Evolutionary conservation across 441 rosid genomes (phyloP).

Genomic region (Euphorbia celastroides): DNA sequence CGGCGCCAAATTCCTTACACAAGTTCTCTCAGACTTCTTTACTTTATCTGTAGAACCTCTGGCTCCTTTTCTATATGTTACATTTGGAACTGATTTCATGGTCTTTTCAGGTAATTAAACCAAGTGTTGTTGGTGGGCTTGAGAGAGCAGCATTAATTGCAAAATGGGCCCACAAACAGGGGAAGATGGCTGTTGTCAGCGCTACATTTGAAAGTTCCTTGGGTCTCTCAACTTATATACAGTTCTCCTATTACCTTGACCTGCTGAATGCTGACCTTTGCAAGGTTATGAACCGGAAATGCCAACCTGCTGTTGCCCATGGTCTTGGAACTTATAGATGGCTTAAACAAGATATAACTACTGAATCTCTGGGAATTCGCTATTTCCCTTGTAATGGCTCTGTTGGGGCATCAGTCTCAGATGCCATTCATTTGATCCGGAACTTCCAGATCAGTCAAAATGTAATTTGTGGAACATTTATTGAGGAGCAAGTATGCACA

Average conservation of each 20-base stretch:
- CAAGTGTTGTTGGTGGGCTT: slow-evolving; percentile 90
- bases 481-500: slow-evolving; percentile 37
- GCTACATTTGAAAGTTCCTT: slow-evolving; percentile 87
- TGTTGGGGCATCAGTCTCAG: slow-evolving; percentile 59
- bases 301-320: slow-evolving; percentile 55
- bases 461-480: slow-evolving; percentile 35
- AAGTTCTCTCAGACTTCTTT: background rate
- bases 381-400: slow-evolving; percentile 42
- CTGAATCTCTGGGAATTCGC: slow-evolving; percentile 45
- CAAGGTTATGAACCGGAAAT: slow-evolving; percentile 31
- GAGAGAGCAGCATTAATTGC: slow-evolving; percentile 80
- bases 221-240: slow-evolving; percentile 64
- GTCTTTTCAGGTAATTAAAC: slow-evolving; percentile 71
- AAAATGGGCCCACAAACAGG: slow-evolving; percentile 76
- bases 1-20: background rate
- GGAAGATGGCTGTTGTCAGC: slow-evolving; percentile 90
- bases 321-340: slow-evolving; percentile 93
- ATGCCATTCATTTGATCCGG: slow-evolving; percentile 46
- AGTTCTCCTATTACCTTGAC: slow-evolving; percentile 71
- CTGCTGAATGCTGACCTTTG: slow-evolving; percentile 44
- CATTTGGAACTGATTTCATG: slow-evolving; percentile 15
- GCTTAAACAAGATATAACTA: slow-evolving; percentile 77
- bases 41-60: background rate
- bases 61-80: slow-evolving; percentile 6
- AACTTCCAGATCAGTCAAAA: slow-evolving; percentile 51